Conservation (phyloP, 73 alveolate genomes). For the Tetrahymena elliotti region DNA sequence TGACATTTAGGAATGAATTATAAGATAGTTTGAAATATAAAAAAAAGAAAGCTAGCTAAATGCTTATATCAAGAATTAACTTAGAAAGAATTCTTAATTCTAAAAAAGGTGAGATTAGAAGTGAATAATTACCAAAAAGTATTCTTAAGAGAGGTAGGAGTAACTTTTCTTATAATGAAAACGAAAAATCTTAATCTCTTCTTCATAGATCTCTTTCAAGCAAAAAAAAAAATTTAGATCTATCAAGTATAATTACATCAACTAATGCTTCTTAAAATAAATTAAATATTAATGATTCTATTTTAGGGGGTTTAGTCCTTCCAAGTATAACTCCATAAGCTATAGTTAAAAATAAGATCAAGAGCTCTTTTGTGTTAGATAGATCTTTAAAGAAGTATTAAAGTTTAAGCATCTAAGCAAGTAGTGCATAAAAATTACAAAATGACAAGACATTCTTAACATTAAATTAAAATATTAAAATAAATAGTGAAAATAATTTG, state of each 20-base stretch:
- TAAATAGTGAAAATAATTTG: not conserved
- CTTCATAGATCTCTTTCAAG: not conserved
- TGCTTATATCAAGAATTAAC: not conserved
- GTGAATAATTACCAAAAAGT: not conserved
- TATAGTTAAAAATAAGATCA: not conserved
- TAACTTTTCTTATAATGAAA: not conserved
- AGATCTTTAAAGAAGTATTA: not conserved
- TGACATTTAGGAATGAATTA: not conserved
- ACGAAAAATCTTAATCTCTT: not conserved
- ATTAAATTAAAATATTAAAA: not conserved
- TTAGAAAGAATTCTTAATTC: not conserved
- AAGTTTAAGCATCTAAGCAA: not conserved
- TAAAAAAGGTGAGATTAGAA: not conserved
- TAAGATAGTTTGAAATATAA: not conserved
- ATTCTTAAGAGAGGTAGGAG: not conserved
- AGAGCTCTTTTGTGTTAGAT: not conserved
- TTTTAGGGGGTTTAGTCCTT: not conserved
- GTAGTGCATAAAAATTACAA: not conserved
- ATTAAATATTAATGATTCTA: not conserved
- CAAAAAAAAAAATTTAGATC: not conserved
- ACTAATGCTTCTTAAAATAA: not conserved
- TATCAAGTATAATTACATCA: not conserved
- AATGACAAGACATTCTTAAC: not conserved
- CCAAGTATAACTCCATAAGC: not conserved
- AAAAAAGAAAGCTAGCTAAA: not conserved